Evolutionary conservation across 768 basidiomycete species (phyloP).

Genomic region (Rhodotorula paludigena): DNA sequence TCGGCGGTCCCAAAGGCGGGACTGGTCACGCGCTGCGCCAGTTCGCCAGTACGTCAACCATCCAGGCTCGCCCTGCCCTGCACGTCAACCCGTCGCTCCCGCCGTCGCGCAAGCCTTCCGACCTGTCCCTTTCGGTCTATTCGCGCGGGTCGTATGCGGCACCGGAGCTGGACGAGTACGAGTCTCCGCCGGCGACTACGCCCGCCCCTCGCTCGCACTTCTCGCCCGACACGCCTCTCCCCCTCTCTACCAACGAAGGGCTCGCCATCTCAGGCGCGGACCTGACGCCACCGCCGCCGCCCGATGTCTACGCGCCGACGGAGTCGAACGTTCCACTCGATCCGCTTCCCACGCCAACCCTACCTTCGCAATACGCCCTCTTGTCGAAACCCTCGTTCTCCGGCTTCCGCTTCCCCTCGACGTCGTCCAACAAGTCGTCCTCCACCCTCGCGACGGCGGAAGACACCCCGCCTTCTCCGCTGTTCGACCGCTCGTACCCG

Average conservation of each 20-base stretch:
- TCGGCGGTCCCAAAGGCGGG: rapidly evolving
- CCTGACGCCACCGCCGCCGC: background rate
- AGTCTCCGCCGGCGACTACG: background rate
- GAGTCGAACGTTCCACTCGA: background rate
- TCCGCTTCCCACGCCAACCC: background rate
- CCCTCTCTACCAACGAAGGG: background rate
- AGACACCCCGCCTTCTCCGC: background rate
- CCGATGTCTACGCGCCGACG: background rate
- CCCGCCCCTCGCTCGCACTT: constrained; percentile 1
- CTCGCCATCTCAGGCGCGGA: background rate
- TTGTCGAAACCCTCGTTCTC: background rate
- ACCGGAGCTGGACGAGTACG: background rate
- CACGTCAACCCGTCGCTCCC: background rate
- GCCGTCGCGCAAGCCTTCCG: background rate
- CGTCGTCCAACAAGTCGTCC: background rate
- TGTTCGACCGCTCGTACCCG: constrained; percentile 1
- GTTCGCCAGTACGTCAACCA: background rate
- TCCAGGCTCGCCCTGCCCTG: background rate
- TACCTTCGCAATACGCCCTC: background rate
- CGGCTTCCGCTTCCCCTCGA: background rate
- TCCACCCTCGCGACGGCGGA: background rate
- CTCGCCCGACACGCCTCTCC: constrained; percentile 10
- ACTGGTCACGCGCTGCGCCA: rapidly evolving
- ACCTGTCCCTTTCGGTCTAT: constrained; percentile 17
- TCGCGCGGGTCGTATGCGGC: constrained; percentile 1